A percentile compares a stretch with the other conserved stretches of the same genome.
Evolutionary conservation across 73 alveolate genomes (phyloP).

Genomic region (Stentor roeselii): DNA sequence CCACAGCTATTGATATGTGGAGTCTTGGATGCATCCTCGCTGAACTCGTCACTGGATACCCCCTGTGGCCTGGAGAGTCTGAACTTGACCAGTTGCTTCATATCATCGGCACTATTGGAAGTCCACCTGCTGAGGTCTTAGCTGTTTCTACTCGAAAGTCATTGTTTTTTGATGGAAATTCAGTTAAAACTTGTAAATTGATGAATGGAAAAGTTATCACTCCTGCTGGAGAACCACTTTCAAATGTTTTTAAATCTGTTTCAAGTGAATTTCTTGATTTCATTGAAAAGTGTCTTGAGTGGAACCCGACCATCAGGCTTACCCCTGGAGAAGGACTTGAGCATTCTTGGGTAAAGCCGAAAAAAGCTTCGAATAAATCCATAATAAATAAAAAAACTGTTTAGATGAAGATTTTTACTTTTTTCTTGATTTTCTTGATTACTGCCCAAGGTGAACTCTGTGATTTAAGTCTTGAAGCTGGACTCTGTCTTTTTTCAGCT

Average conservation of each 20-base stretch:
- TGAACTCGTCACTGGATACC: conserved; percentile 84
- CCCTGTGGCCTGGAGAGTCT: conserved; percentile 90
- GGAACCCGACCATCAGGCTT: conserved; percentile 14
- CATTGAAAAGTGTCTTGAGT: conserved; percentile 6
- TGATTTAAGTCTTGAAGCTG: neutral
- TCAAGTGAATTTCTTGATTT: neutral
- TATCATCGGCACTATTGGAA: conserved; percentile 74
- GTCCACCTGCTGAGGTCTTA: conserved; percentile 59
- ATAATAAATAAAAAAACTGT: neutral
- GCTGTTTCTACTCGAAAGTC: neutral
- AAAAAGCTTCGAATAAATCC: neutral
- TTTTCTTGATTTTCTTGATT: neutral
- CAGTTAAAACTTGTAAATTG: neutral
- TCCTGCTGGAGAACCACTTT: neutral
- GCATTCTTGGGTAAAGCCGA: conserved; percentile 7
- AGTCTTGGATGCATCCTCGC: conserved; percentile 90
- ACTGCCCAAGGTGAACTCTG: neutral
- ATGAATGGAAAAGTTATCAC: neutral
- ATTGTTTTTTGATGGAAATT: neutral
- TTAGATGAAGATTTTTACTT: neutral
- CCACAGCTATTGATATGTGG: conserved; percentile 96
- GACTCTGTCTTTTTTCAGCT: conserved; percentile 7
- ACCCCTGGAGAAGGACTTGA: conserved; percentile 4
- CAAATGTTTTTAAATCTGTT: neutral
- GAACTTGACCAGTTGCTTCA: conserved; percentile 72